Evolutionary conservation across 2,329 filamentous ascomycete species (phyloP).

Genomic region (Fusarium sp.): DNA sequence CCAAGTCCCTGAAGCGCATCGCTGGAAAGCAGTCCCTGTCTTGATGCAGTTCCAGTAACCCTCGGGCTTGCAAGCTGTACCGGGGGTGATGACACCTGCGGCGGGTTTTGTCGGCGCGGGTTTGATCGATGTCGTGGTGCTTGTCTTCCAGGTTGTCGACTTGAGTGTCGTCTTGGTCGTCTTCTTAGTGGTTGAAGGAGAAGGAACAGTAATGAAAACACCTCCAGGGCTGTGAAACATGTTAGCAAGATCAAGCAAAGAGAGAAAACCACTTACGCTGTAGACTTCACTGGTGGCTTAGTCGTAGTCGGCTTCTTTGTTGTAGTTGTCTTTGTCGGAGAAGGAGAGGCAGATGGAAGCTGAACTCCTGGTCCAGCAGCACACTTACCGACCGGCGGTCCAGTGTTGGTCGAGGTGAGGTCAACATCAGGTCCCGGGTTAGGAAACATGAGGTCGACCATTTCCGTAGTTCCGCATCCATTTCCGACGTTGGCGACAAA

Average conservation of each 20-base stretch:
- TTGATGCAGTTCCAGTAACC: constrained; percentile 34
- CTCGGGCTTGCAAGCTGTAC: constrained; percentile 40
- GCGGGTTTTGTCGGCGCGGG: constrained; percentile 18
- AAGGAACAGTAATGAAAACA: constrained; percentile 15
- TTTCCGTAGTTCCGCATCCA: constrained; percentile 50
- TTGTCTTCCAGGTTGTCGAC: constrained; percentile 16
- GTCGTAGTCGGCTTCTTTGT: constrained; percentile 3
- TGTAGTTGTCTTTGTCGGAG: constrained; percentile 7
- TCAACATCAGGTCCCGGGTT: constrained; percentile 52
- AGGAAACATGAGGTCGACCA: constrained; percentile 69
- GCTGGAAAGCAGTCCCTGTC: constrained; percentile 57
- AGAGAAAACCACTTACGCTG: constrained; percentile 2
- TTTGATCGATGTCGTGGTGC: background rate
- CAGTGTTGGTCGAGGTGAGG: constrained; percentile 52
- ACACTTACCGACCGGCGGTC: constrained; percentile 28
- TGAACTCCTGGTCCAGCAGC: constrained; percentile 31
- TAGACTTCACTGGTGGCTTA: constrained; percentile 13
- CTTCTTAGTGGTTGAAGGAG: constrained; percentile 7
- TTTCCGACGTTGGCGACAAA: constrained; percentile 75
- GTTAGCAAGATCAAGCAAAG: background rate
- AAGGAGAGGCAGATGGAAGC: constrained; percentile 21
- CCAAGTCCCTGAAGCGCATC: constrained; percentile 67
- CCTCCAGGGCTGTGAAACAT: constrained; percentile 5
- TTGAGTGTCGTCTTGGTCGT: constrained; percentile 25
- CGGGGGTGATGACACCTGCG: constrained; percentile 15